Evolutionary conservation across 139 green algal species (phyloP), one percentile per base, ranked within the genome.

Genomic region (Asterochloris erici): DNA sequence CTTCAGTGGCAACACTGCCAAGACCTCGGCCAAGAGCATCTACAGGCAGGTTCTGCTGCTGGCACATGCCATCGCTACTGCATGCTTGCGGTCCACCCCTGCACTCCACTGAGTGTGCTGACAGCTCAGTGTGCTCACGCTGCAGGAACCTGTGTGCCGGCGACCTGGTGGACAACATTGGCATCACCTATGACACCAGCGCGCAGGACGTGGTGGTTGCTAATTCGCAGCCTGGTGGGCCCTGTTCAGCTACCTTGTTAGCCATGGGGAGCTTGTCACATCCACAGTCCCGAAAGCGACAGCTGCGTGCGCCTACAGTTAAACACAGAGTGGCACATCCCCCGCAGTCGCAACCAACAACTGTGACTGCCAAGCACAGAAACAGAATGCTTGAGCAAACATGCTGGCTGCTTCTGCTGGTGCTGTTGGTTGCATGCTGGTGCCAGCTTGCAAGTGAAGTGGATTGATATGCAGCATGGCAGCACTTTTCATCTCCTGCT

Each of bases 1-100:
- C 76, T 80, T 80, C 60, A 80, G 68, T 47, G 76, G 69, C 76
- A 60, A 61, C 76, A 80, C 76, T 69, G 60, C 17, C 11, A 61
- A 70, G 14, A 68, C 68, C 11, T 62, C 68, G 26, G 76, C 76
- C 11, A 80, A 61, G 12, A 62, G 68, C 15, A 54, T 80, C 76
- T 80, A 80, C 76, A 80, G 76, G 61, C 68, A 54, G 38, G 38
- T 54, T 54, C 38, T 54, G 38, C 38, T 54, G 38, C 4, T 54
- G 38, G 6, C 38, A n/a, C 38, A 54, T 2, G 38, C 2, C 38
- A 54, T 54, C 6, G 38, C 38, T 54, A 6, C 2, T 54, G 76
- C 19, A 14, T n/a, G 24, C 24, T 80, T 0, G 47, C 11, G 21
- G 76, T 61, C 24, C 60, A n/a, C 0, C 68, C 76, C 21, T 70